Evolutionary conservation across 106 monocot genomes (phyloP).

Genomic region (Gastrodia elata): DNA sequence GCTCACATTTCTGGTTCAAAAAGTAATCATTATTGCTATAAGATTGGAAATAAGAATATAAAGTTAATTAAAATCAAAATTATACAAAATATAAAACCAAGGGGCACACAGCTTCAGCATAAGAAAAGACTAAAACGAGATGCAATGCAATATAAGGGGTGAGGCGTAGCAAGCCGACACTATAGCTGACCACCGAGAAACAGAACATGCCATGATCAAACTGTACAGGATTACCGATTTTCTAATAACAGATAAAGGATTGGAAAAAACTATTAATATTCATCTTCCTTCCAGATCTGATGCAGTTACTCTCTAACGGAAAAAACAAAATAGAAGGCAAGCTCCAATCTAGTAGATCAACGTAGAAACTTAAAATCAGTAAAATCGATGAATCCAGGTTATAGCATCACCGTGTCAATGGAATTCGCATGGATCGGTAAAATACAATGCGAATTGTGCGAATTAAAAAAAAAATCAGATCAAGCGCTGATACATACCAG

Average conservation of each 20-base stretch:
- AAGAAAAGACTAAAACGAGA: not conserved
- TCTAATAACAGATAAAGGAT: not conserved
- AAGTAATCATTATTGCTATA: not conserved
- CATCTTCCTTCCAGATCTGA: not conserved
- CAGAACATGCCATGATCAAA: not conserved
- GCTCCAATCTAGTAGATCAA: not conserved
- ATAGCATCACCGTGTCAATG: not conserved
- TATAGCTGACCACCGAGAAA: not conserved
- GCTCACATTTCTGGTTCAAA: not conserved
- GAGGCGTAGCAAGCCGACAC: too few species aligned
- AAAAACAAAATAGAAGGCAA: not conserved
- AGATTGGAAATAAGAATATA: not conserved
- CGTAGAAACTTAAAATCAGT: not conserved
- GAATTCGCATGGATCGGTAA: not conserved
- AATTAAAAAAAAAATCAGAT: not conserved
- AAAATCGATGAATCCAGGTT: not conserved
- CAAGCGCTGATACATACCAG: not conserved
- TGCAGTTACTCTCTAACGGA: not conserved
- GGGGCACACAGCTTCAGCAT: not conserved
- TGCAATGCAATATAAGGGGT: not conserved
- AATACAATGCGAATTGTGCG: not conserved
- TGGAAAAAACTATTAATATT: too few species aligned
- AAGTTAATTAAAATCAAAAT: not conserved
- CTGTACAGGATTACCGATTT: not conserved
- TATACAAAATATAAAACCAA: not conserved